phyloP scores from a whole-genome alignment of 495 filamentous ascomycete species.

The Xanthoparmelia taractica region DNA sequence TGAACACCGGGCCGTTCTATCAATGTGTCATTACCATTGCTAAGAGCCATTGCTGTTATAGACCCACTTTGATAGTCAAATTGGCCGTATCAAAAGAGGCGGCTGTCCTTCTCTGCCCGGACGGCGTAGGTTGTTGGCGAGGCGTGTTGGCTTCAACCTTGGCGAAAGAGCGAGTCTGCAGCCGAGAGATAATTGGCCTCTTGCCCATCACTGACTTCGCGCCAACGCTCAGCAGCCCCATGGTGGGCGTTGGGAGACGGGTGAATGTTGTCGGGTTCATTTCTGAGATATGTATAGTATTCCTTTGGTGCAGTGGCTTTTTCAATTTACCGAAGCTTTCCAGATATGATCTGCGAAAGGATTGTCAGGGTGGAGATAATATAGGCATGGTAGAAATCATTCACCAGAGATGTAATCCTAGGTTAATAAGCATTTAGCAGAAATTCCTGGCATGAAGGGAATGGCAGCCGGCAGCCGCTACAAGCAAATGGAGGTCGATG shows the following conservation, averaged over 20 bases:
- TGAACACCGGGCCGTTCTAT: constrained; percentile 82
- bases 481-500: constrained; percentile 23
- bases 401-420: constrained; percentile 95
- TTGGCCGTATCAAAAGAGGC: constrained; percentile 70
- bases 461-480: constrained; percentile 3
- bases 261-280: constrained; percentile 57
- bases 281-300: constrained; percentile 24
- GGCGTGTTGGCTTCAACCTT: constrained; percentile 60
- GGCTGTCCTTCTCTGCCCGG: constrained; percentile 43
- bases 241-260: constrained; percentile 51
- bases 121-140: constrained; percentile 42
- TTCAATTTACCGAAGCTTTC: constrained; percentile 83
- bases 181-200: constrained; percentile 26
- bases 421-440: constrained; percentile 25
- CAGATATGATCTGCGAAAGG: constrained; percentile 79
- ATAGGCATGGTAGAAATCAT: constrained; percentile 24
- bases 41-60: neutral
- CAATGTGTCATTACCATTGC: constrained; percentile 17
- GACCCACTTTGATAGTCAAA: constrained; percentile 78
- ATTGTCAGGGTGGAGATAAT: constrained; percentile 35
- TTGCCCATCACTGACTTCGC: constrained; percentile 26
- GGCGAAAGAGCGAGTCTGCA: constrained; percentile 57
- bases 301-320: constrained; percentile 16
- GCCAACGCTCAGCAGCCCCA: constrained; percentile 43
- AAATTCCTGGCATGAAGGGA: constrained; percentile 18